Percentiles rank a stretch among this genome's conserved stretches.
phyloP scores from a whole-genome alignment of 352 stramenopile species.

The Pythium volutum region DNA sequence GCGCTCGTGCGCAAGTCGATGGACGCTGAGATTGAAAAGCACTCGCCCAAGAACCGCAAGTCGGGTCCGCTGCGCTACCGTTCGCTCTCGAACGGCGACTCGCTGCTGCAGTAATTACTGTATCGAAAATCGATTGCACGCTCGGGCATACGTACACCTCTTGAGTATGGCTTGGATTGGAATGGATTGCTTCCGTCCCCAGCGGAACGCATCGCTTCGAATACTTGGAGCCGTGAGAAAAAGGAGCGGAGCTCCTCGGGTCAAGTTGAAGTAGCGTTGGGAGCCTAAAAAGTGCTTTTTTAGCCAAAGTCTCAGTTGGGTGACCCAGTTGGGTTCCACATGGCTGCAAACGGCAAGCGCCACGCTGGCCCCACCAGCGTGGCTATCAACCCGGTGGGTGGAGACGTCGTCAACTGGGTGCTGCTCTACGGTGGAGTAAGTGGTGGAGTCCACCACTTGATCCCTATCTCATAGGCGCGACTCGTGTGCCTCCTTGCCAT shows the following conservation, averaged over 20 bases:
- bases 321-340: not conserved
- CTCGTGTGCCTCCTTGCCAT: not conserved
- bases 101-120: constrained; percentile 11
- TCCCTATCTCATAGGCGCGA: too few species aligned
- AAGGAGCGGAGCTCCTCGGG: too few species aligned
- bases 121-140: too few species aligned
- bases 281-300: constrained; percentile 1
- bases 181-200: too few species aligned
- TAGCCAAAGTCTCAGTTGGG: not conserved
- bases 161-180: too few species aligned
- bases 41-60: constrained; percentile 23
- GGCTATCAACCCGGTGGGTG: not conserved
- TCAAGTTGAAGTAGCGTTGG: constrained; percentile 1
- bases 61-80: constrained; percentile 15
- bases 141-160: too few species aligned
- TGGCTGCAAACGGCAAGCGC: not conserved
- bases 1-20: constrained; percentile 44
- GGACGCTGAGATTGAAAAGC: constrained; percentile 9
- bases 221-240: too few species aligned
- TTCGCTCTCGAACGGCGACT: constrained; percentile 19
- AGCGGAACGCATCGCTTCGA: too few species aligned
- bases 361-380: not conserved
- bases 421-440: not conserved
- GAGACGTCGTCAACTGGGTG: not conserved
- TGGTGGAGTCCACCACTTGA: not conserved